Evolutionary conservation across 169 alveolate genomes (phyloP).

Genomic region (Plasmodium gonderi): DNA sequence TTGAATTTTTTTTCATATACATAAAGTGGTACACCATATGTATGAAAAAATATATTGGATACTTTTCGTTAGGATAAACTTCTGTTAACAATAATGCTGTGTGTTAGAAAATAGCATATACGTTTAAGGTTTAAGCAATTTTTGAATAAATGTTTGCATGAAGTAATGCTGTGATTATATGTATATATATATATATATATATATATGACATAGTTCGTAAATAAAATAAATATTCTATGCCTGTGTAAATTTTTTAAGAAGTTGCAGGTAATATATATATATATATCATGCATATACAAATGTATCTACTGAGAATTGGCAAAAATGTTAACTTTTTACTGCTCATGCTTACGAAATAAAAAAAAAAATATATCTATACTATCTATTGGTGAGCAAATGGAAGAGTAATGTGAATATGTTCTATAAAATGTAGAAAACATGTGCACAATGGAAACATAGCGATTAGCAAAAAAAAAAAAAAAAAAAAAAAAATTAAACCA

Average conservation of each 20-base stretch:
- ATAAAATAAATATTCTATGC: no score
- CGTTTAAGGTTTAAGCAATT: not conserved
- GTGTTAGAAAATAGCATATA: not conserved
- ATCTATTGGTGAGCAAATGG: not conserved
- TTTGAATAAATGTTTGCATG: not conserved
- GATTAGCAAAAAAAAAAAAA: not conserved
- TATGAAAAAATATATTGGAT: not conserved
- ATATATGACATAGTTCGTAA: no score
- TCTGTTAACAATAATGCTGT: not conserved
- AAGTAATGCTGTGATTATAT: not conserved
- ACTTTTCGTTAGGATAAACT: not conserved
- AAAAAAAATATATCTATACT: not conserved
- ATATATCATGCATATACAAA: not conserved
- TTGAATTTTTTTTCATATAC: not conserved
- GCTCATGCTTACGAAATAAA: not conserved
- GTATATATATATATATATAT: not conserved
- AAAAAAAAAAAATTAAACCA: not conserved
- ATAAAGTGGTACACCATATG: not conserved
- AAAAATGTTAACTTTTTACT: not conserved
- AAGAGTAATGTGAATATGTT: not conserved
- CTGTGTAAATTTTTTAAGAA: no score
- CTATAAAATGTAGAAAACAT: not conserved
- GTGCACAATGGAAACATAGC: not conserved
- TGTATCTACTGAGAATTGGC: not conserved
- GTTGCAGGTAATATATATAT: no score